These are phyloP conservation scores for Teratosphaeria epicoccoides DNA, from an alignment of 2,329 filamentous ascomycete genomes.

Conservation along the genomic window DNA sequence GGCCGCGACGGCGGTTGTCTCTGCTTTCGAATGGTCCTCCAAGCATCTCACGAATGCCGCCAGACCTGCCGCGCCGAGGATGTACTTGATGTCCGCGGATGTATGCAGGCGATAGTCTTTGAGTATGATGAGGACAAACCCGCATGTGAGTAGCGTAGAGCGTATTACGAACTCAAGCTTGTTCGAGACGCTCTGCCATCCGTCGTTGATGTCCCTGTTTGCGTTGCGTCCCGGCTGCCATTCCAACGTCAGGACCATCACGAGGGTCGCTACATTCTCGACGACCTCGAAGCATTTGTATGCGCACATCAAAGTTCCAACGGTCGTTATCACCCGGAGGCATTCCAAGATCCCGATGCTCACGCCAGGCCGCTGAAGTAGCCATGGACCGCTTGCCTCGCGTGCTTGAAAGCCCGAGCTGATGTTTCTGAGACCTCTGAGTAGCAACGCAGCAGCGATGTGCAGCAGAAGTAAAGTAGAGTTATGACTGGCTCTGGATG, in stretches of 20 bases:
- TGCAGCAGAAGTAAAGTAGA: slow-evolving; percentile 1
- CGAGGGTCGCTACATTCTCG: not conserved
- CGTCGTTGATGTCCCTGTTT: not conserved
- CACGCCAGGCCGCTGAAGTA: too few relatives aligned
- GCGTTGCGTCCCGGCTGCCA: not conserved
- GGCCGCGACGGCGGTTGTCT: not conserved
- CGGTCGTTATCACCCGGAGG: not conserved
- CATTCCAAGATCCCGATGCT: too few relatives aligned
- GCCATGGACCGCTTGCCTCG: not conserved
- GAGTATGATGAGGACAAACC: not conserved
- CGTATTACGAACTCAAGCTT: not conserved
- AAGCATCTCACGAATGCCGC: not conserved
- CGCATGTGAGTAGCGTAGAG: not conserved
- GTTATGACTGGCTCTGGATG: not conserved
- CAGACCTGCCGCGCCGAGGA: not conserved
- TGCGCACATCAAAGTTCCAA: not conserved
- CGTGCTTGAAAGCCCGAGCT: not conserved
- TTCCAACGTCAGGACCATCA: slow-evolving; percentile 1
- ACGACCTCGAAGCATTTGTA: slow-evolving; percentile 1
- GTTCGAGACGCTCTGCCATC: not conserved
- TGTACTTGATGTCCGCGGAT: not conserved
- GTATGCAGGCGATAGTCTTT: not conserved
- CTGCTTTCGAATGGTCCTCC: not conserved
- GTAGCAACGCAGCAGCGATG: not conserved
- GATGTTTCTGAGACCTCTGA: not conserved